phyloP scores from a whole-genome alignment of 768 basidiomycete genomes.

The Dioszegia crocea region DNA sequence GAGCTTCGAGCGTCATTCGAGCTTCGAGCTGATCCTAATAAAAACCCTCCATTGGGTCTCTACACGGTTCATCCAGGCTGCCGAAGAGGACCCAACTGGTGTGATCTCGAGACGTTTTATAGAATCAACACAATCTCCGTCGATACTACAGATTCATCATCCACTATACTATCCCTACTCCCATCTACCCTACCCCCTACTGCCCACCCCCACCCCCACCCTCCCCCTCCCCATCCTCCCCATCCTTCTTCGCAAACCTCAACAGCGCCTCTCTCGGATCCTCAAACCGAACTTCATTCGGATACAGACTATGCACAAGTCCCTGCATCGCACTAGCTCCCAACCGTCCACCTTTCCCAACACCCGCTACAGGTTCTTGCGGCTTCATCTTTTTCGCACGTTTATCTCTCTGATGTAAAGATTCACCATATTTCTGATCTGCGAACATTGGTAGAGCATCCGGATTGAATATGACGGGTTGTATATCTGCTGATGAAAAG shows the following conservation, averaged over 20 bases:
- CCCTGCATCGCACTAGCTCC: conserved; percentile 97
- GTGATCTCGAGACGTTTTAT: no score
- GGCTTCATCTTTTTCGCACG: conserved; percentile 89
- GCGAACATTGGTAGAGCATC: conserved; percentile 89
- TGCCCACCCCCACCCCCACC: neutral
- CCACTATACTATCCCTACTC: neutral
- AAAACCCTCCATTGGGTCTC: no score
- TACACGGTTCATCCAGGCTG: no score
- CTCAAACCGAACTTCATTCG: conserved; percentile 57
- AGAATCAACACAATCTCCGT: no score
- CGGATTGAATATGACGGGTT: conserved; percentile 85
- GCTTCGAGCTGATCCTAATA: no score
- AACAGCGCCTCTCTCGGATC: conserved; percentile 96
- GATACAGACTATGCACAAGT: conserved; percentile 86
- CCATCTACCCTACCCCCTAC: neutral
- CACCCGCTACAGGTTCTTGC: conserved; percentile 85
- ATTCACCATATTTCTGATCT: conserved; percentile 62
- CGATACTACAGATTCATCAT: no score
- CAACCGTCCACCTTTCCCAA: conserved; percentile 87
- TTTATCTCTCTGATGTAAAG: conserved; percentile 84
- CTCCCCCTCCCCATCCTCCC: conserved; percentile 51
- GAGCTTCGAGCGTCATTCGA: no score
- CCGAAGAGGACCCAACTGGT: no score
- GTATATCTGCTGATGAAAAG: conserved; percentile 63
- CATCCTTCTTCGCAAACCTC: conserved; percentile 76